These are phyloP conservation scores for Trichoderma asperelloides DNA, from an alignment of 495 filamentous ascomycete species.

Conservation along the genomic window DNA sequence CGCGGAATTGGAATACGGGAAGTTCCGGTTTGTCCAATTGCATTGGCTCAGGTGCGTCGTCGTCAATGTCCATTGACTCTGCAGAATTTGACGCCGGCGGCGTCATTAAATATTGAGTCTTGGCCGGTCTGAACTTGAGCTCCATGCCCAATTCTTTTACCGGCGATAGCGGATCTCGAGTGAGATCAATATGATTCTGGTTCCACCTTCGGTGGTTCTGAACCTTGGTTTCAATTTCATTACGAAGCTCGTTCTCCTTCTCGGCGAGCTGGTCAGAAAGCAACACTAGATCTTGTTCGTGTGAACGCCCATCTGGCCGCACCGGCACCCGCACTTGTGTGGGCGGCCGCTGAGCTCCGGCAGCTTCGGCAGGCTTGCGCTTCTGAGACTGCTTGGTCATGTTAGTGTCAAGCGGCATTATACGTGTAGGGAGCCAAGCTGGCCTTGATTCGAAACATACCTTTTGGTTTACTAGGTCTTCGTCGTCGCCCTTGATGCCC, in stretches of 20 bases:
- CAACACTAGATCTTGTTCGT: constrained; percentile 66
- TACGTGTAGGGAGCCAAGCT: constrained; percentile 20
- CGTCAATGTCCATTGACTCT: constrained; percentile 43
- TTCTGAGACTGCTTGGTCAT: constrained; percentile 48
- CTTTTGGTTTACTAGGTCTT: constrained; percentile 91
- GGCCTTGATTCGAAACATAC: constrained; percentile 36
- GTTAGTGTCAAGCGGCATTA: constrained; percentile 3
- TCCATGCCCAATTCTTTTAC: constrained; percentile 55
- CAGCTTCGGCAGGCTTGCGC: constrained; percentile 52
- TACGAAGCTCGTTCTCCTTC: constrained; percentile 68
- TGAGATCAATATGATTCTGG: constrained; percentile 72
- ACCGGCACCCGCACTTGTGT: constrained; percentile 54
- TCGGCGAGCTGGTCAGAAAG: constrained; percentile 70
- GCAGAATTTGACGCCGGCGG: constrained; percentile 74
- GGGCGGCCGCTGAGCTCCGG: constrained; percentile 45
- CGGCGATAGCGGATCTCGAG: constrained; percentile 70
- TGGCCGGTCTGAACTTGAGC: constrained; percentile 56
- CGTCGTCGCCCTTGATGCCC: constrained; percentile 84
- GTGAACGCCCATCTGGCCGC: constrained; percentile 59
- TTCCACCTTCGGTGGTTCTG: constrained; percentile 83
- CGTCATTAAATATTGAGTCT: constrained; percentile 74
- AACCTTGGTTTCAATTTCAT: constrained; percentile 71
- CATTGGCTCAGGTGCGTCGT: constrained; percentile 33
- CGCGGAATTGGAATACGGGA: constrained; percentile 26
- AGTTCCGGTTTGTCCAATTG: constrained; percentile 27